A percentile compares a stretch with the other conserved stretches of the same genome.
These are phyloP conservation scores for Lantana camara DNA, from an alignment of 257 asterid genomes.

Conservation along the genomic window DNA sequence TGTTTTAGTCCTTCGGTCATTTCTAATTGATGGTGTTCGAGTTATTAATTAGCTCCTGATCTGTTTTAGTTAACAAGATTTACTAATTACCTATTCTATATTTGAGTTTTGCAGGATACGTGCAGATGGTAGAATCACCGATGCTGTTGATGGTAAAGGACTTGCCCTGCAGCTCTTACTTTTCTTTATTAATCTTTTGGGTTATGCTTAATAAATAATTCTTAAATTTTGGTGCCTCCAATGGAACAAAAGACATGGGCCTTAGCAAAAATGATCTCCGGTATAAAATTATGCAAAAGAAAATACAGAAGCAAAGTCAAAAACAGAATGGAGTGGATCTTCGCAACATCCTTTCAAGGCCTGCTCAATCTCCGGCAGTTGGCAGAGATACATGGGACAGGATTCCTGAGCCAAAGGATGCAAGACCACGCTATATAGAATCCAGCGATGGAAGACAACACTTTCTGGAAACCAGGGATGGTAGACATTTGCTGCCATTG, in stretches of 20 bases:
- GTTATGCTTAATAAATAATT: conserved; percentile 25
- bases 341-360: conserved; percentile 81
- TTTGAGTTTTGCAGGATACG: conserved; percentile 58
- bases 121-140: conserved; percentile 48
- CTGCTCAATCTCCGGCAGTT: conserved; percentile 67
- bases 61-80: neutral
- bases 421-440: conserved; percentile 42
- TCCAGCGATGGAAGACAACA: conserved; percentile 38
- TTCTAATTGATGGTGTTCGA: neutral
- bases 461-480: conserved; percentile 38
- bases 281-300: conserved; percentile 69
- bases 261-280: conserved; percentile 83
- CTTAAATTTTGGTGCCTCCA: conserved; percentile 28
- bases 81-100: conserved; percentile 7
- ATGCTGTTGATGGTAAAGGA: conserved; percentile 54
- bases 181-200: conserved; percentile 19
- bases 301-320: conserved; percentile 43
- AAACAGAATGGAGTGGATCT: conserved; percentile 66
- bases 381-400: conserved; percentile 39
- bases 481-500: conserved; percentile 35
- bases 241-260: conserved; percentile 43
- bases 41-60: conserved; percentile 10
- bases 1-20: neutral
- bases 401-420: conserved; percentile 47
- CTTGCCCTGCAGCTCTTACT: conserved; percentile 13